Evolutionary conservation across 306 rosid species (phyloP).

Genomic region (Astragalus glycyphyllos): DNA sequence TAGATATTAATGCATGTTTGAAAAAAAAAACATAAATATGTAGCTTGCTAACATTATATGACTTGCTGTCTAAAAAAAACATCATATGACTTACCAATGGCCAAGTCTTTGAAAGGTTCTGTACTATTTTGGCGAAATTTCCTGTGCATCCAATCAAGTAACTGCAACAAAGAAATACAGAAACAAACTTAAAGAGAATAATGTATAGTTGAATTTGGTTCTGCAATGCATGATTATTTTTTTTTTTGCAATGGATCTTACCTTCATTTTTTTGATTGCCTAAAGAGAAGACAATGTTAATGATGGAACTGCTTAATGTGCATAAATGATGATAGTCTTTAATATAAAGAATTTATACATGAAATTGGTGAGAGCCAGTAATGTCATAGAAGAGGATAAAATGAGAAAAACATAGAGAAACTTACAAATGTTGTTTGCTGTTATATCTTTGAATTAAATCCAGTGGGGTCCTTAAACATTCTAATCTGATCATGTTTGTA

Average conservation of each 20-base stretch:
- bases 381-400: constrained; percentile 46
- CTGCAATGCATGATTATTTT: constrained; percentile 9
- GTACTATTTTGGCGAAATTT: constrained; percentile 79
- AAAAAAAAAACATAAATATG: constrained; percentile 26
- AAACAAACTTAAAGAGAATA: constrained; percentile 40
- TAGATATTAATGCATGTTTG: neutral
- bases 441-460: constrained; percentile 51
- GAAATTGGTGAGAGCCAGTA: constrained; percentile 45
- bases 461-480: constrained; percentile 60
- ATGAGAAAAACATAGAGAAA: constrained; percentile 65
- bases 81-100: constrained; percentile 69
- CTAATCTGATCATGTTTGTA: constrained; percentile 48
- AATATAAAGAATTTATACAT: constrained; percentile 38
- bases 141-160: constrained; percentile 98
- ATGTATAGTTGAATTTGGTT: constrained; percentile 1
- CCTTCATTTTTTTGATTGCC: constrained; percentile 80
- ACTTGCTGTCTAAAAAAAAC: too few relatives aligned
- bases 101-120: constrained; percentile 74
- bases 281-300: constrained; percentile 41
- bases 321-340: constrained; percentile 45
- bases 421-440: constrained; percentile 61
- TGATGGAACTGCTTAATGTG: constrained; percentile 3
- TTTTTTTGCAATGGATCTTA: constrained; percentile 42
- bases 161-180: constrained; percentile 54
- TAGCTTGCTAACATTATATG: neutral